These are phyloP conservation scores for Earliella scabrosa DNA, from an alignment of 1,284 basidiomycete species.

Conservation along the genomic window DNA sequence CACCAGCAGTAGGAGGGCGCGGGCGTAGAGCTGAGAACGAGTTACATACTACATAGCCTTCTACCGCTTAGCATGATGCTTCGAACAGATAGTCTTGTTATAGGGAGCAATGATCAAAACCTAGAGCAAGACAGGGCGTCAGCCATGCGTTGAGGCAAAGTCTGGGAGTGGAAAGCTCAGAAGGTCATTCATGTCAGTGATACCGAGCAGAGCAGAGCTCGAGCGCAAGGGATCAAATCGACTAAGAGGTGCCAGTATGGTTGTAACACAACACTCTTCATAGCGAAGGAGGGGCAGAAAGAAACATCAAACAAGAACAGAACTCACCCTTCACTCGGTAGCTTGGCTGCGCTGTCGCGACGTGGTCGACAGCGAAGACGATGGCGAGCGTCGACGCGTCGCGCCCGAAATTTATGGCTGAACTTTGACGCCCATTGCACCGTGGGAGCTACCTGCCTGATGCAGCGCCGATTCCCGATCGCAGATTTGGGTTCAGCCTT, in stretches of 20 bases:
- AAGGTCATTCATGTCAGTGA: conserved; percentile 84
- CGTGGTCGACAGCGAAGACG: neutral
- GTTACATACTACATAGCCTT: conserved; percentile 3
- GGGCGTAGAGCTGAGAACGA: neutral
- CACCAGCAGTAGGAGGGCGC: neutral
- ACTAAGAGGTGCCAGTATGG: conserved; percentile 90
- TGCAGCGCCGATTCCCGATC: conserved; percentile 1
- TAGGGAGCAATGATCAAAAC: neutral
- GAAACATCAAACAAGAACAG: neutral
- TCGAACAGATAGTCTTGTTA: conserved; percentile 5
- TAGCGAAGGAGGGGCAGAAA: conserved; percentile 30
- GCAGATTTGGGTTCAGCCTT: conserved; percentile 15
- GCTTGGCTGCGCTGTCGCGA: neutral
- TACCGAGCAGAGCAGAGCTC: conserved; percentile 44
- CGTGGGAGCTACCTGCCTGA: conserved; percentile 16
- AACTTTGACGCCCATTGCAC: neutral
- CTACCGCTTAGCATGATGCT: neutral
- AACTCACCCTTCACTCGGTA: neutral
- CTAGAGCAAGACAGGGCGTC: too few species aligned
- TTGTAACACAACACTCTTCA: conserved; percentile 82
- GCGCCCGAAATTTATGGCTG: conserved; percentile 22
- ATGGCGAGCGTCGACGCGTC: neutral
- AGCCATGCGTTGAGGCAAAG: too few species aligned
- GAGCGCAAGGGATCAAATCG: conserved; percentile 57
- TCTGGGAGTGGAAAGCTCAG: too few species aligned